Evolutionary conservation across 768 basidiomycete genomes (phyloP), one percentile per base, ranked within the genome.

Genomic region (Suillus placidus): DNA sequence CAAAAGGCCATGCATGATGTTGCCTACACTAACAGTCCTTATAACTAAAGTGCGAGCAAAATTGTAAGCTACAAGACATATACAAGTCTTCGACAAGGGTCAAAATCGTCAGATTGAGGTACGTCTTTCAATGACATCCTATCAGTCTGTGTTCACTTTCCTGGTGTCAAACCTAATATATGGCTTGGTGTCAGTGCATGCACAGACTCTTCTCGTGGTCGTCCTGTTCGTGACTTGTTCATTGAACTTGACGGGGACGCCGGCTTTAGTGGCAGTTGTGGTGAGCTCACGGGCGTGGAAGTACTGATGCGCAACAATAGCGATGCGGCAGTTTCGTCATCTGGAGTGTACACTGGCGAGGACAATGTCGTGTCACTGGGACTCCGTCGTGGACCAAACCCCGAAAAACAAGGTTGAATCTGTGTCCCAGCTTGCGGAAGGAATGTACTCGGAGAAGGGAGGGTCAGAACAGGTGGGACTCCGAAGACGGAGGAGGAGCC

Each of bases 281-380:
- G 32, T 9, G 74, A 72, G 5, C 65, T 68, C 23, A n/a, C 20
- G 16, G 40, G 37, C 38, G 54, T 56, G n/a, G 84, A 83, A 1
- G 82, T 79, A 68, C 85, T 83, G 66, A 91, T 90, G 66, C 89
- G 87, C 45, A 91, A 74, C 16, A 91, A 74, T 66, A 91, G 77
- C 4, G 89, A 86, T 18, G 89, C 90, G 0, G 89, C 90, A 0
- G 81, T 83, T 77, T 91, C 88, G 71, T 92, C 90, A 62, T 91
- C 90, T 0, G 87, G 84, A 6, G 81, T 45, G 64, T 71, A 63
- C 67, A 76, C 34, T 30, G 71, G 70, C 20, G 76, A 71, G 56
- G 74, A 42, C 18, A 54, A 63, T 69, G 80, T 65, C 49, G 78
- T 66, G 0, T 55, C 49, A 42, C 61, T 73, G 0, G 67, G 1